These are phyloP conservation scores for Tagetes patula DNA, from an alignment of 129 eudicot genomes.

Conservation along the genomic window DNA sequence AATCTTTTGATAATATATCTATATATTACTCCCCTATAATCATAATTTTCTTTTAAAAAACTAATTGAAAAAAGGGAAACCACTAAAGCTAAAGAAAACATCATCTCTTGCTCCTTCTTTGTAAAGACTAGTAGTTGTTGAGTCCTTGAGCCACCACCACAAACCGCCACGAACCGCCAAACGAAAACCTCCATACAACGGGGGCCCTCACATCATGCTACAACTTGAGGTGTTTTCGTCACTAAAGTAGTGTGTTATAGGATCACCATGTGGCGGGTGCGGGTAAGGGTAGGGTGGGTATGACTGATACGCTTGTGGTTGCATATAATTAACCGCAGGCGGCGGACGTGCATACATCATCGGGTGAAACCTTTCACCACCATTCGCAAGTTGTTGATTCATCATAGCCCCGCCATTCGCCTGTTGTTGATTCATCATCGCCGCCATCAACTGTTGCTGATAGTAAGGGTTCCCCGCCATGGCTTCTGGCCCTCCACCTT, in stretches of 20 bases:
- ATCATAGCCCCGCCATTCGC: slow-evolving; percentile 55
- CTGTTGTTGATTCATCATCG: slow-evolving; percentile 75
- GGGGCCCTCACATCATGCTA: slow-evolving; percentile 57
- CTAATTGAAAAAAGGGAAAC: slow-evolving; percentile 20
- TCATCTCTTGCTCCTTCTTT: slow-evolving; percentile 40
- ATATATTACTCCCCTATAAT: slow-evolving; percentile 45
- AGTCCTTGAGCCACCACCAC: slow-evolving; percentile 31
- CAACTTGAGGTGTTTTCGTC: slow-evolving; percentile 97
- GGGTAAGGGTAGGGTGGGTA: slow-evolving; percentile 49
- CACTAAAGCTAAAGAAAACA: slow-evolving; percentile 36
- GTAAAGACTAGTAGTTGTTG: slow-evolving; percentile 29
- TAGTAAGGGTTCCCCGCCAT: slow-evolving; percentile 67
- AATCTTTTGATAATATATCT: slow-evolving; percentile 34
- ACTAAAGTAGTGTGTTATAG: slow-evolving; percentile 56
- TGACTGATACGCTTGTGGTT: slow-evolving; percentile 43
- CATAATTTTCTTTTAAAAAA: slow-evolving; percentile 23
- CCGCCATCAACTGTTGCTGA: slow-evolving; percentile 60
- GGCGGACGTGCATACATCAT: slow-evolving; percentile 95
- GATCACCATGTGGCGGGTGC: slow-evolving; percentile 61
- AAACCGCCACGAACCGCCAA: slow-evolving; percentile 16
- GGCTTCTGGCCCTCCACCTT: slow-evolving; percentile 50
- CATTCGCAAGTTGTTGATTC: slow-evolving; percentile 57
- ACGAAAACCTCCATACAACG: slow-evolving; percentile 1
- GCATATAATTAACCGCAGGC: slow-evolving; percentile 88
- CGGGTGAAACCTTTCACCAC: slow-evolving; percentile 83